These are phyloP conservation scores for Microdochium bolleyi DNA, from an alignment of 2,329 filamentous ascomycete genomes.

Conservation along the genomic window DNA sequence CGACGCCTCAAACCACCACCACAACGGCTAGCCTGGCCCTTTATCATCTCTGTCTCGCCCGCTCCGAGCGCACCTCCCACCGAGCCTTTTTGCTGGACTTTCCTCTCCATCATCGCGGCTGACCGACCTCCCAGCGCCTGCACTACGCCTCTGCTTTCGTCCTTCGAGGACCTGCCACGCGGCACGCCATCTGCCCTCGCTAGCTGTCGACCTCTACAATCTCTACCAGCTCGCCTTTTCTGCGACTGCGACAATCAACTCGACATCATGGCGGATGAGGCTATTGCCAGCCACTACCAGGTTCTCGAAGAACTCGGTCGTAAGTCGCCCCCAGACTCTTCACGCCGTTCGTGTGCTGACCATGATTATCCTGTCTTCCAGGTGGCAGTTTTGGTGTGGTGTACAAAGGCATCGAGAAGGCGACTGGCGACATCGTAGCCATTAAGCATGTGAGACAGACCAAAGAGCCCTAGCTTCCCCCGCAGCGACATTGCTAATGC, in stretches of 20 bases:
- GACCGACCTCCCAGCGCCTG: neutral
- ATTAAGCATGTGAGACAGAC: constrained; percentile 76
- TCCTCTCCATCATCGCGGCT: neutral
- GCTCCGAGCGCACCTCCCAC: neutral
- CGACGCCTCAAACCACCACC: neutral
- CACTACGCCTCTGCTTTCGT: neutral
- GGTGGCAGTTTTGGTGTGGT: constrained; percentile 94
- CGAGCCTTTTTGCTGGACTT: too few relatives aligned
- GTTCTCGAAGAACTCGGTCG: constrained; percentile 94
- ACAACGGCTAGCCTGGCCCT: neutral
- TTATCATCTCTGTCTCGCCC: neutral
- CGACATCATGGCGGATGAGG: constrained; percentile 47
- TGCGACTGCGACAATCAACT: constrained; percentile 6
- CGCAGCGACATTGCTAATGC: constrained; percentile 5
- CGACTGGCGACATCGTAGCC: constrained; percentile 86
- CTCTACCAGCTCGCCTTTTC: neutral
- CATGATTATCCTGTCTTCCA: constrained; percentile 25
- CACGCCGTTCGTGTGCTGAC: constrained; percentile 1
- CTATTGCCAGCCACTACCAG: constrained; percentile 81
- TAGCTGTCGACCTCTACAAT: constrained; percentile 1
- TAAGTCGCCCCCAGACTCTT: constrained; percentile 38
- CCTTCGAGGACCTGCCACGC: neutral
- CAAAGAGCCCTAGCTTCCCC: neutral
- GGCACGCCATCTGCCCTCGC: constrained; percentile 3
- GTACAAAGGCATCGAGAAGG: constrained; percentile 90